Base-by-base conservation (phyloP, 208 protist species). In the Crithidia acanthocephali region DNA sequence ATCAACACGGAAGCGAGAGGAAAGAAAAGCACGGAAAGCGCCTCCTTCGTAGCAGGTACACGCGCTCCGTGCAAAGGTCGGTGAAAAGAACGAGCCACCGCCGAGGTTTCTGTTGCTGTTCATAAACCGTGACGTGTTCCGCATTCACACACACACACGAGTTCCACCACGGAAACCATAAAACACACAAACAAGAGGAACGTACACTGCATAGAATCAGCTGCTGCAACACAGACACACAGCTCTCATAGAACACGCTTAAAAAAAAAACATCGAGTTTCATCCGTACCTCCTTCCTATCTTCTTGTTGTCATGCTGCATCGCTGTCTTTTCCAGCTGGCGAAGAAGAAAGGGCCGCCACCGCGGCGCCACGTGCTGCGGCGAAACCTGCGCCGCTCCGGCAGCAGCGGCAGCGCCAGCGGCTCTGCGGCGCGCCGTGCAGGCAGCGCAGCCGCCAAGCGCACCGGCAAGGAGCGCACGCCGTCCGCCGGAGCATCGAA, bases 361-460 rank as follows among this genome's bases (percentile, higher is more conserved):
- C 63, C 52, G 27, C 71, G 71, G 10, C 55, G 71, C 13, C 71
- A 66, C 48, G 63, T 56, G 47, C 25, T 70, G 71, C 71, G 71
- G 20, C 71, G 71, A 13, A 58, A 48, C 33, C 56, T 76, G 64
- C 53, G 71, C 8, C 47, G 63, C 5, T 56, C 63, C 18, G 57
- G 62, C 56, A 76, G 71, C 28, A 52, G 71, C 37, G 40, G 51
- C 6, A 37, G 27, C 23, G 47, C 25, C n/a, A 35, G 28, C 9
- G 28, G 28, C 9, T 50, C 40, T 7, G 51, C 33, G 2, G 61
- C 28, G 15, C 61, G 61, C 40, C 61, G 69, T 30, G 27, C 48
- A 1, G 50, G 48, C 32, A 58, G 48, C 50, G 59, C 59, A 15
- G 44, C 32, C 11, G 32, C 47, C n/a, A 45, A 33, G 22, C 35